Evolutionary conservation across 495 filamentous ascomycete species (phyloP).

Genomic region (Hypoxylon subgilvum): DNA sequence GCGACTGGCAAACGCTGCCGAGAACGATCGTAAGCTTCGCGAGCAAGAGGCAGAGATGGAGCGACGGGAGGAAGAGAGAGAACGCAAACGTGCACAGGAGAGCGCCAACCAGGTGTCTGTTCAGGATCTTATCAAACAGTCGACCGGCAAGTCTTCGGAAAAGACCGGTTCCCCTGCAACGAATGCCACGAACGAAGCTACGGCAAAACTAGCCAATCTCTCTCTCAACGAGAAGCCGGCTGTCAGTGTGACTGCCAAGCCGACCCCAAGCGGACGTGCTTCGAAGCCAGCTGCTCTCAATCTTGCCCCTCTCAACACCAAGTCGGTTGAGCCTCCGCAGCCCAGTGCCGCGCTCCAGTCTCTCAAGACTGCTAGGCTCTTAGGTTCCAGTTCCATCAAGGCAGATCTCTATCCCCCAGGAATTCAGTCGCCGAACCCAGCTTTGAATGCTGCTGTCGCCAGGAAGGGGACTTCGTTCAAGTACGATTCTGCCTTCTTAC

Average conservation of each 20-base stretch:
- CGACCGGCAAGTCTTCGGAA: conserved; percentile 24
- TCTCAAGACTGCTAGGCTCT: conserved; percentile 82
- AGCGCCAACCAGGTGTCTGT: conserved; percentile 35
- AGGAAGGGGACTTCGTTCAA: conserved; percentile 81
- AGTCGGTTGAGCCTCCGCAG: conserved; percentile 83
- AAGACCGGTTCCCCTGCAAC: conserved; percentile 41
- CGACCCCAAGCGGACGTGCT: conserved; percentile 59
- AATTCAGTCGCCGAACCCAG: conserved; percentile 86
- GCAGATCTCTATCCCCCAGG: conserved; percentile 79
- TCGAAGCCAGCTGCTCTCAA: conserved; percentile 82
- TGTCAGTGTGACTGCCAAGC: conserved; percentile 60
- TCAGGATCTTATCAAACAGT: conserved; percentile 45
- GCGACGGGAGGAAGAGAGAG: conserved; percentile 60
- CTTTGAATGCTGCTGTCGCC: conserved; percentile 76
- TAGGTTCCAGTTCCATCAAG: conserved; percentile 59
- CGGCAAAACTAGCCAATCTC: conserved; percentile 52
- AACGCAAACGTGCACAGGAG: conserved; percentile 51
- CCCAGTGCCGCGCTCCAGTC: conserved; percentile 91
- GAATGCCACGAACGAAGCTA: conserved; percentile 46
- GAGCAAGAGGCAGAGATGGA: conserved; percentile 63
- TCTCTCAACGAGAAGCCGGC: conserved; percentile 55
- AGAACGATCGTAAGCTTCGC: conserved; percentile 64
- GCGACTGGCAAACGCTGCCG: conserved; percentile 47
- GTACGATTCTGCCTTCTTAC: conserved; percentile 92
- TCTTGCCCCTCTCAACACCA: conserved; percentile 73